Evolutionary conservation across 1,284 basidiomycete genomes (phyloP), one percentile per base, ranked within the genome.

Genomic region (Trichosporon asahii): DNA sequence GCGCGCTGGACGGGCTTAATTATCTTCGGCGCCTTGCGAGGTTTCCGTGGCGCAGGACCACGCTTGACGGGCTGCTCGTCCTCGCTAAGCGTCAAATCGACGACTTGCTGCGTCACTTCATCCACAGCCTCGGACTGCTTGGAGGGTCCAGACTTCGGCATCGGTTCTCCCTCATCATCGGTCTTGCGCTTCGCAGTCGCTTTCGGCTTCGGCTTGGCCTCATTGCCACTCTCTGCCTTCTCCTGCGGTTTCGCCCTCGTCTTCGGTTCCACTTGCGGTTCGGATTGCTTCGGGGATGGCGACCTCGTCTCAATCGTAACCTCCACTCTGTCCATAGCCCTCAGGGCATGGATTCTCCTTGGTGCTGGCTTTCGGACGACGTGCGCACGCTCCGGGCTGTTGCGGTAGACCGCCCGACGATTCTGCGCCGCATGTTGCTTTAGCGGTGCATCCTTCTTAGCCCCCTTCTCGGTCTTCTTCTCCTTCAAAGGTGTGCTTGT

Each of bases 281-380:
- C 23, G 7, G 44, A 9, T n/a, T 46, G 5, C 21, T 21, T 46
- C 21, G 49, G 49, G 7, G 18, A 5, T 21, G 40, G 40, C 15
- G 40, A 44, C 49, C 49, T 53, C 23, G 49, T 53, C 49, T 53
- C 49, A 3, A 53, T 53, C 49, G 49, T 53, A 5, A 53, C 57
- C 57, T 61, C 57, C 27, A 61, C 57, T 8, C 57, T 15, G 29
- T 61, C 57, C 57, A 61, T 31, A 7, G 57, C 57, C 6, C 57
- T 35, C 21, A 64, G 63, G 33, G 37, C 63, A 27, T 27, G 63
- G 7, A 37, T 14, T 11, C 33, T 29, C 21, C 63, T 6, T 6
- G 63, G 63, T 18, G 57, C 57, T 18, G 57, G 57, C 57, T 61
- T 61, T 15, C 57, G 57, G 15, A 61, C 57, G 15, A 61, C 57